A percentile compares a stretch with the other conserved stretches of the same genome.
Evolutionary conservation across 1,284 basidiomycete species (phyloP).

Genomic region (Tremellales sp.): DNA sequence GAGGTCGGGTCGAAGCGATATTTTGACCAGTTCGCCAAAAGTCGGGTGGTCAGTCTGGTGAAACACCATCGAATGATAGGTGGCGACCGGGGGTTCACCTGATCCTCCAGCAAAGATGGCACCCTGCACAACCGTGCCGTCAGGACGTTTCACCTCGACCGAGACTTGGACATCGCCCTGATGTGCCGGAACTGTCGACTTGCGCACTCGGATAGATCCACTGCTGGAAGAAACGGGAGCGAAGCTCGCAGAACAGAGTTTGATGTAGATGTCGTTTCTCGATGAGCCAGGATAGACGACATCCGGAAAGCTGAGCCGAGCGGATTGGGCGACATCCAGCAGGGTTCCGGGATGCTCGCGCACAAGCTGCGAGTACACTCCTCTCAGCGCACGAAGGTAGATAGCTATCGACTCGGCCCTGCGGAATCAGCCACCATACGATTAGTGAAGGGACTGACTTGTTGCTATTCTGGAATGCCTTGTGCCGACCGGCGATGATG

Average conservation of each 20-base stretch:
- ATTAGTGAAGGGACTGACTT: slow-evolving; percentile 54
- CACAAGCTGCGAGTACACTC: slow-evolving; percentile 68
- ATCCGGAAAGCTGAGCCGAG: slow-evolving; percentile 92
- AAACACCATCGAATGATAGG: slow-evolving; percentile 88
- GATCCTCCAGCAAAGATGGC: slow-evolving; percentile 75
- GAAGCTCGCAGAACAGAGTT: slow-evolving; percentile 87
- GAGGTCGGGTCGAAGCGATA: slow-evolving; percentile 67
- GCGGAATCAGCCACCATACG: not conserved
- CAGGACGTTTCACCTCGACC: slow-evolving; percentile 74
- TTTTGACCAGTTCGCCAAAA: slow-evolving; percentile 88
- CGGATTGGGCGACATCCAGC: slow-evolving; percentile 72
- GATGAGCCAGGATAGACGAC: slow-evolving; percentile 88
- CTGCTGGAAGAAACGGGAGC: slow-evolving; percentile 52
- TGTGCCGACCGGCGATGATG: slow-evolving; percentile 73
- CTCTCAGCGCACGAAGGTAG: slow-evolving; percentile 86
- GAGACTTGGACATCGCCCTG: slow-evolving; percentile 79
- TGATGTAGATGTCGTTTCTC: slow-evolving; percentile 94
- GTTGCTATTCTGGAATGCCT: slow-evolving; percentile 78
- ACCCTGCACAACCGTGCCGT: slow-evolving; percentile 65
- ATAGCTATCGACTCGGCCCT: slow-evolving; percentile 82
- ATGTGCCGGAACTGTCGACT: slow-evolving; percentile 24
- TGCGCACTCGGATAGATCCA: slow-evolving; percentile 41
- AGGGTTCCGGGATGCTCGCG: slow-evolving; percentile 84
- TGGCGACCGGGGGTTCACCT: slow-evolving; percentile 72
- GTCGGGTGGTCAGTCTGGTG: slow-evolving; percentile 78